Base-by-base conservation (phyloP, 352 stramenopile genomes). In the Globisporangium splendens region DNA sequence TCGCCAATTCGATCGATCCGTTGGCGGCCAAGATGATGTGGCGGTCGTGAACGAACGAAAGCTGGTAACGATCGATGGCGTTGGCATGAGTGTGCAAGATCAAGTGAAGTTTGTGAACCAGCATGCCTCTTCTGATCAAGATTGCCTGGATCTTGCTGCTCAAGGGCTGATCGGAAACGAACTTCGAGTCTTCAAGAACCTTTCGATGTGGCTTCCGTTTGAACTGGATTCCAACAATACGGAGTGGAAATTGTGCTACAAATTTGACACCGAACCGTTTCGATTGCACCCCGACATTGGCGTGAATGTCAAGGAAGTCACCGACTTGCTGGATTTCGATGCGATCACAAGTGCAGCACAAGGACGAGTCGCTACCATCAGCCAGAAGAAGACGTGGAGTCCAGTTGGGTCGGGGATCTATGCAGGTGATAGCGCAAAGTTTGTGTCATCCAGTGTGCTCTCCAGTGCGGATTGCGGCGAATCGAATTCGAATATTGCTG, bases 21-120 rank as follows among this genome's bases (percentile, higher is more conserved):
- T n/a, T 2, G 46, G 49, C 4, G 72, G 74, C 0, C 64, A 77
- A n/a, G 56, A 68, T 21, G 63, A 68, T 22, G 72, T 90, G 3
- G 67, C 75, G 1, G 68, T 88, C 18, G 78, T 86, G 11, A 72
- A 86, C 46, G 80, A 90, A 22, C 66, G 69, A 2, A 90, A 90
- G 46, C 47, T 74, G 24, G 76, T 90, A 56, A 42, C 42, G 0
- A 79, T 90, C 35, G 54, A 74, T 50, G 77, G 77, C 3, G 72
- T 88, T n/a, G 80, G 80, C 0, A 47, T 88, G 8, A 78, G 72
- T 13, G 50, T 60, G 11, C 73, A 75, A 0, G 80, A 90, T 50
- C 54, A 65, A 3, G 56, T 79, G 7, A 90, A 90, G 50, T 90
- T 86, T 57, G 68, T 90, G 4, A 62, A 63, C 7, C 18, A 46